Conservation (phyloP, 768 basidiomycete genomes). For the Mycena galopus region DNA sequence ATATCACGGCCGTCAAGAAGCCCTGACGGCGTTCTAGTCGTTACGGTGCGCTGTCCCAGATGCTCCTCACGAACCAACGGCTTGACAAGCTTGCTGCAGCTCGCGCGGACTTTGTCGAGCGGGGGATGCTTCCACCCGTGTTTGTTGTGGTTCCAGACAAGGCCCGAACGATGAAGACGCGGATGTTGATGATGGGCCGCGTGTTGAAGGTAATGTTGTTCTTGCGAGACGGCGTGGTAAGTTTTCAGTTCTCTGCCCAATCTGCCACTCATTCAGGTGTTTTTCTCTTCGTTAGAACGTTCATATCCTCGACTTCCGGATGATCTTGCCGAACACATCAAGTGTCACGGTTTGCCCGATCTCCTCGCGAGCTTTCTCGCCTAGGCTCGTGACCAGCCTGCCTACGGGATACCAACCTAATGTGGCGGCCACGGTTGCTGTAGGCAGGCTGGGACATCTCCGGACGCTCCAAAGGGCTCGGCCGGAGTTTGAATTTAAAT, state of each 20-base stretch:
- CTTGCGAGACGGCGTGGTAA: conserved; percentile 25
- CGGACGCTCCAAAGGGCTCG: too few species aligned
- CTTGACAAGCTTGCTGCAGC: conserved; percentile 39
- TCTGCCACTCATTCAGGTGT: neutral
- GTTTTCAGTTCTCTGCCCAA: neutral
- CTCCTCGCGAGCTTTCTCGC: conserved; percentile 38
- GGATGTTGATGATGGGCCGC: conserved; percentile 4
- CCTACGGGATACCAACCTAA: too few species aligned
- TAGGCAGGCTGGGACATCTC: too few species aligned
- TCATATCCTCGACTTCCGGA: conserved; percentile 30
- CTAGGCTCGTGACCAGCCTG: too few species aligned
- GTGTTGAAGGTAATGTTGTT: conserved; percentile 27
- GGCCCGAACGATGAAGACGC: conserved; percentile 3
- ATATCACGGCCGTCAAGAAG: conserved; percentile 44
- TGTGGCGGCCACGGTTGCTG: too few species aligned
- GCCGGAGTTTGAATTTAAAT: too few species aligned
- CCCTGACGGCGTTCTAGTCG: conserved; percentile 41
- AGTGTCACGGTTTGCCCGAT: conserved; percentile 28
- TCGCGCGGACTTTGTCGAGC: conserved; percentile 31
- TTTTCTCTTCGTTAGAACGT: conserved; percentile 10
- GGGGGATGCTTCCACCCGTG: conserved; percentile 34
- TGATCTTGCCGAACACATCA: conserved; percentile 29
- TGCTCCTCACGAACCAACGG: conserved; percentile 39
- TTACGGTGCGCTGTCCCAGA: conserved; percentile 38
- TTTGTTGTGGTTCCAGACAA: conserved; percentile 11